Conservation (phyloP, 805 yeast genomes). For the Suhomyces sp. region DNA sequence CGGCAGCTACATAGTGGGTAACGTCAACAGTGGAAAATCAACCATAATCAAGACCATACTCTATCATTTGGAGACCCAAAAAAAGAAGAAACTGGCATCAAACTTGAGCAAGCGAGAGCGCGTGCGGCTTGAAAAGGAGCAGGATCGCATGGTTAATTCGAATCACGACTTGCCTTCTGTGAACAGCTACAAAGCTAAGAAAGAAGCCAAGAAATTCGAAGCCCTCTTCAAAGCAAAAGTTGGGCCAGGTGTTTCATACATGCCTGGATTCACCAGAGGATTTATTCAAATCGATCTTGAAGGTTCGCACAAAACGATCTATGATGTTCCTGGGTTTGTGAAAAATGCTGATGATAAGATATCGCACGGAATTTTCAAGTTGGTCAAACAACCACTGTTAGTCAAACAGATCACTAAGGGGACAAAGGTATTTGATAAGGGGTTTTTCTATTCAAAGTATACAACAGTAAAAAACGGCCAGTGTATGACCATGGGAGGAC, state of each 20-base stretch:
- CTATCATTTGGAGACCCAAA: conserved; percentile 11
- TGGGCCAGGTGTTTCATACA: conserved; percentile 47
- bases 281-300: conserved; percentile 31
- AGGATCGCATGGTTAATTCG: conserved; percentile 13
- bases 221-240: conserved; percentile 21
- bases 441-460: conserved; percentile 30
- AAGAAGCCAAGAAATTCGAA: conserved; percentile 8
- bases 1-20: conserved; percentile 56
- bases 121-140: conserved; percentile 13
- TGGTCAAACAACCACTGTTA: conserved; percentile 16
- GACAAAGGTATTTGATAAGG: conserved; percentile 24
- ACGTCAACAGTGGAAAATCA: conserved; percentile 70
- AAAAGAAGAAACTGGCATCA: conserved; percentile 8
- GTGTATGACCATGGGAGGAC: conserved; percentile 57
- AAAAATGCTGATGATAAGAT: conserved; percentile 5
- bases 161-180: conserved; percentile 5
- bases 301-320: conserved; percentile 27
- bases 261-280: conserved; percentile 73
- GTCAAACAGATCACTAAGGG: conserved; percentile 31
- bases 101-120: conserved; percentile 8
- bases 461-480: conserved; percentile 42
- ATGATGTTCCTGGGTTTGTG: conserved; percentile 50
- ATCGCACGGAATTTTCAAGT: conserved; percentile 24
- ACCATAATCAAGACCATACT: conserved; percentile 51
- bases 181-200: conserved; percentile 4